Percentiles rank a stretch among this genome's conserved stretches.
Evolutionary conservation across 257 asterid species (phyloP).

Genomic region (Cynanchum wilfordii): DNA sequence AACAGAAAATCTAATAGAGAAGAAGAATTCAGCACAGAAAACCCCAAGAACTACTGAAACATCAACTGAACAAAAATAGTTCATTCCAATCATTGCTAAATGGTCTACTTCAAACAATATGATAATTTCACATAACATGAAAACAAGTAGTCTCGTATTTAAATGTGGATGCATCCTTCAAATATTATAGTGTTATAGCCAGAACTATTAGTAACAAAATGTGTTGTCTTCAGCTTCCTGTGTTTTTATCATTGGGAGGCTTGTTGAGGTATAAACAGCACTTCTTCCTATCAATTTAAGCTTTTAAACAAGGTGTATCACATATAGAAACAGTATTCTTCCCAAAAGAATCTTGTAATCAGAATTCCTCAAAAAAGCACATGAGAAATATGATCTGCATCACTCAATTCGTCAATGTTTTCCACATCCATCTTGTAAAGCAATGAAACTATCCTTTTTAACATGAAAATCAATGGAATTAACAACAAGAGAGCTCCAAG

Average conservation of each 20-base stretch:
- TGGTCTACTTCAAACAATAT: neutral
- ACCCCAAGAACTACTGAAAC: neutral
- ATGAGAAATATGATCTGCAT: neutral
- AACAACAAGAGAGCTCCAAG: neutral
- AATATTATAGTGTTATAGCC: neutral
- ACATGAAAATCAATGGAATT: neutral
- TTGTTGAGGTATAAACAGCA: neutral
- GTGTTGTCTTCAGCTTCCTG: neutral
- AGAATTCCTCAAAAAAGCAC: neutral
- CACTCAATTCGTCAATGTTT: neutral
- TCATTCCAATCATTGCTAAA: neutral
- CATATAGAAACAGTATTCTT: neutral
- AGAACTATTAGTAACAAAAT: too few species aligned
- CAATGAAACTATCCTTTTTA: neutral
- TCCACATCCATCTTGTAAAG: neutral
- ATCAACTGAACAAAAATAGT: neutral
- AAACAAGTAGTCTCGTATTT: neutral
- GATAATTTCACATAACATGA: neutral
- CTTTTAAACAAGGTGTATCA: neutral
- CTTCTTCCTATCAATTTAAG: neutral
- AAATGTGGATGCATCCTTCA: neutral
- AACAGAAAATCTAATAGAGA: neutral
- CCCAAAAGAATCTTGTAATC: neutral
- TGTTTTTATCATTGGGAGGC: neutral
- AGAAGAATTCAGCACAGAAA: neutral